A percentile compares a stretch with the other conserved stretches of the same genome.
These are phyloP conservation scores for Colletotrichum horii DNA, from an alignment of 2,329 filamentous ascomycete genomes.

Conservation along the genomic window DNA sequence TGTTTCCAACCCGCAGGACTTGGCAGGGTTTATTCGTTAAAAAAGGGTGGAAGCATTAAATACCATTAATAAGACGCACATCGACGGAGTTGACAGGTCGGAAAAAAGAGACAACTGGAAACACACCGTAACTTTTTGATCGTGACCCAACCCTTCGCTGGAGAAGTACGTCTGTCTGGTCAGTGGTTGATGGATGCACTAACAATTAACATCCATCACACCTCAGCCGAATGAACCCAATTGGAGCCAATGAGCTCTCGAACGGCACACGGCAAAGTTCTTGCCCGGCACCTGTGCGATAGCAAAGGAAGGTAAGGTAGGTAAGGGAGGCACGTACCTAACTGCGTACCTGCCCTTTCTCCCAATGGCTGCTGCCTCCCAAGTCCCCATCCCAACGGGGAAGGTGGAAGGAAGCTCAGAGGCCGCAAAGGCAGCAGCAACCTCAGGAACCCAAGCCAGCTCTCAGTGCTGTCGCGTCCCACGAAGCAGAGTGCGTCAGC, in stretches of 20 bases:
- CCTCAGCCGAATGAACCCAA: neutral
- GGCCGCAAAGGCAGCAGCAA: neutral
- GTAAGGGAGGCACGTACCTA: neutral
- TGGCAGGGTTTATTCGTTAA: neutral
- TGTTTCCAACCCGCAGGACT: neutral
- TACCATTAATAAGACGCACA: neutral
- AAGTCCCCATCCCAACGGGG: neutral
- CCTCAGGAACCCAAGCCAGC: neutral
- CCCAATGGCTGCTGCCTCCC: neutral
- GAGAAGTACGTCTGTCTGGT: neutral
- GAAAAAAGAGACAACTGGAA: neutral
- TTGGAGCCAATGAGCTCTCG: neutral
- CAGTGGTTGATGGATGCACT: neutral
- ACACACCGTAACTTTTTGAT: neutral
- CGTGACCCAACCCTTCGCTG: neutral
- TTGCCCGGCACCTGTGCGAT: neutral
- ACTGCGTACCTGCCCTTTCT: neutral
- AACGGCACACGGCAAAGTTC: neutral
- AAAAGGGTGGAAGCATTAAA: neutral
- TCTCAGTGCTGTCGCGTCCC: constrained; percentile 6
- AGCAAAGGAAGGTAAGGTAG: no score
- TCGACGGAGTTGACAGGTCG: neutral
- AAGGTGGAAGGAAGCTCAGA: neutral
- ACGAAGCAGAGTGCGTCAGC: constrained; percentile 5
- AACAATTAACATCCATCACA: neutral